Base-by-base conservation (phyloP, 257 asterid genomes). In the Euphrasia confusa region DNA sequence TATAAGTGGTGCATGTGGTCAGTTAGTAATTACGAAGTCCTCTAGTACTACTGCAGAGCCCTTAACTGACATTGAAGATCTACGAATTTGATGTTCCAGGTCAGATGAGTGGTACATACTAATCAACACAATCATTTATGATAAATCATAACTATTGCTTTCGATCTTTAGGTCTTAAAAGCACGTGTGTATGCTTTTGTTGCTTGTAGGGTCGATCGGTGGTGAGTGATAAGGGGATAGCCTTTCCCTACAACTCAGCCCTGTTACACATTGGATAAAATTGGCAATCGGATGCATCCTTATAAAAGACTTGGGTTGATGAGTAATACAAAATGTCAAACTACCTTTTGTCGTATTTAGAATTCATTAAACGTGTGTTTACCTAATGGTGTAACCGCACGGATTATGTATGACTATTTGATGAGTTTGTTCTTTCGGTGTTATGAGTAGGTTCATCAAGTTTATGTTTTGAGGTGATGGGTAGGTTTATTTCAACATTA, bases 1-100 rank as follows among this genome's bases (percentile, higher is more conserved):
- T 75, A 90, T 93, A 73, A 93, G 93, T 60, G 99, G 99, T 58
- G 99, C 99, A 6, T 93, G 99, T 66, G 97, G 99, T 62, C 99
- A 93, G 77, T 82, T 93, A 63, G 99, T 93, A 18, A 78, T 87
- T 47, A 84, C 81, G 70, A 75, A 62, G 75, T 69, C 74, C 53
- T 8, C 71, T 14, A 18, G 32, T 18, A 47, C 71, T 64, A 37
- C 42, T 11, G 75, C 79, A 33, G 78, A 72, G 35, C 72, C 61
- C 68, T 26, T 87, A 63, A 81, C 96, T 37, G 99, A 93, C 78
- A 93, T 93, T 48, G 99, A 93, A 79, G 99, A 89, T 82, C 80
- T 93, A 37, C 82, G 60, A 42, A 66, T 74, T 68, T 87, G 75
- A 81, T 69, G 54, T 60, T 68, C 64, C 64, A 60, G 60, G 65